These are phyloP conservation scores for Oryza australiensis DNA, from an alignment of 176 grass and related monocot genomes.

Conservation along the genomic window DNA sequence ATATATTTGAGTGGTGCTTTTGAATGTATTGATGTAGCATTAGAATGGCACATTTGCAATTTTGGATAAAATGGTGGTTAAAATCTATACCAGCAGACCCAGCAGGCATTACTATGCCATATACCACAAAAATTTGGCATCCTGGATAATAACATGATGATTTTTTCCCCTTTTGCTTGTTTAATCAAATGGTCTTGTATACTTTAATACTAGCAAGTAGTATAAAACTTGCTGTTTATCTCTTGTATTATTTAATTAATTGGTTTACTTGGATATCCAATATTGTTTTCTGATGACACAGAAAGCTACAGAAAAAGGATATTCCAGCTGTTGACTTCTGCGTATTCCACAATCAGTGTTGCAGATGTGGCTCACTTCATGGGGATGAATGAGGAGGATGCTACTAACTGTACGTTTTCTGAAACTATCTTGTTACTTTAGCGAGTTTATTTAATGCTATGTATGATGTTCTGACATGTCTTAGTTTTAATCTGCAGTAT, in stretches of 20 bases:
- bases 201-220: slow-evolving; percentile 5
- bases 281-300: slow-evolving; percentile 38
- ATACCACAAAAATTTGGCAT: neutral
- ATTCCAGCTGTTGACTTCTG: slow-evolving; percentile 81
- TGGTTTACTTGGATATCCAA: neutral
- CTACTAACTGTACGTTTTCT: slow-evolving; percentile 71
- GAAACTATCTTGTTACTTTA: slow-evolving; percentile 1
- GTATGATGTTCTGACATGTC: neutral
- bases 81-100: neutral
- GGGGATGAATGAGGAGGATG: slow-evolving; percentile 85
- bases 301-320: slow-evolving; percentile 96
- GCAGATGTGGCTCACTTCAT: slow-evolving; percentile 79
- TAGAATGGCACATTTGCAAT: neutral
- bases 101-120: neutral
- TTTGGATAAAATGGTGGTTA: neutral
- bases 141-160: neutral
- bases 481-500: neutral
- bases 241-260: slow-evolving; percentile 18
- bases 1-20: neutral
- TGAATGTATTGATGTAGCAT: neutral
- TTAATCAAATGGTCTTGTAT: neutral
- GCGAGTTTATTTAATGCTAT: neutral
- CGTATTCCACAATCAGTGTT: slow-evolving; percentile 80
- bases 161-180: slow-evolving; percentile 11
- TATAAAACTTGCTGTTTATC: neutral